These are phyloP conservation scores for Copromyces sp. DNA, from an alignment of 495 filamentous ascomycete species.

Conservation along the genomic window DNA sequence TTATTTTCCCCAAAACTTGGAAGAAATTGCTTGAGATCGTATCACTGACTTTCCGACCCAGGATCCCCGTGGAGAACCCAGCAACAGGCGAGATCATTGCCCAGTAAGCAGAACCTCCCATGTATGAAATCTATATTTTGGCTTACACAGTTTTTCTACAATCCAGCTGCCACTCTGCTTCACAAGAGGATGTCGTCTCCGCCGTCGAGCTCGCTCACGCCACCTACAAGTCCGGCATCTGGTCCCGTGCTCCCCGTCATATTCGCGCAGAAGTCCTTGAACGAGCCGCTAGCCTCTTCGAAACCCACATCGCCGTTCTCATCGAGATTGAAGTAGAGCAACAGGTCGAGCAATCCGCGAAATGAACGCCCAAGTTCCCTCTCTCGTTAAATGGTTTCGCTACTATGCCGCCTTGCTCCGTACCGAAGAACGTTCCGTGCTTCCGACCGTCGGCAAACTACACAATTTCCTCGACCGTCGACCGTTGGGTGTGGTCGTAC, in stretches of 20 bases:
- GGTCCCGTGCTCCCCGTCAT: conserved; percentile 45
- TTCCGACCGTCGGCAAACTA: conserved; percentile 49
- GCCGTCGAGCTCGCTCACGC: conserved; percentile 36
- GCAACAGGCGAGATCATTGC: conserved; percentile 28
- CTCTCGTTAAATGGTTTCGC: conserved; percentile 53
- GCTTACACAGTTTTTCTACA: conserved; percentile 5
- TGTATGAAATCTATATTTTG: neutral
- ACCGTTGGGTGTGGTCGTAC: conserved; percentile 52
- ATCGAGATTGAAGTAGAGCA: conserved; percentile 49
- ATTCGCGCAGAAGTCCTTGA: conserved; percentile 47
- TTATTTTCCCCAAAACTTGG: neutral
- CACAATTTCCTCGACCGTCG: conserved; percentile 51
- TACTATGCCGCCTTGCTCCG: conserved; percentile 52
- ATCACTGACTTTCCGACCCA: neutral
- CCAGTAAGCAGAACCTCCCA: conserved; percentile 12
- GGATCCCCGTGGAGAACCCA: conserved; percentile 28
- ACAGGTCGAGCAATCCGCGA: conserved; percentile 54
- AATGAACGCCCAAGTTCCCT: conserved; percentile 54
- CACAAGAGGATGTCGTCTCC: conserved; percentile 33
- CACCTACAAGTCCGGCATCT: conserved; percentile 43
- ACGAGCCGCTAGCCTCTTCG: conserved; percentile 42
- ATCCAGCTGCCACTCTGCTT: conserved; percentile 41
- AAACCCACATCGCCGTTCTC: conserved; percentile 37
- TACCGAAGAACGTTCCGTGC: conserved; percentile 48
- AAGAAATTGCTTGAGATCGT: neutral